A percentile compares a stretch with the other conserved stretches of the same genome.
These are phyloP conservation scores for Fusarium mundagurra DNA, from an alignment of 2,329 filamentous ascomycete genomes.

Conservation along the genomic window DNA sequence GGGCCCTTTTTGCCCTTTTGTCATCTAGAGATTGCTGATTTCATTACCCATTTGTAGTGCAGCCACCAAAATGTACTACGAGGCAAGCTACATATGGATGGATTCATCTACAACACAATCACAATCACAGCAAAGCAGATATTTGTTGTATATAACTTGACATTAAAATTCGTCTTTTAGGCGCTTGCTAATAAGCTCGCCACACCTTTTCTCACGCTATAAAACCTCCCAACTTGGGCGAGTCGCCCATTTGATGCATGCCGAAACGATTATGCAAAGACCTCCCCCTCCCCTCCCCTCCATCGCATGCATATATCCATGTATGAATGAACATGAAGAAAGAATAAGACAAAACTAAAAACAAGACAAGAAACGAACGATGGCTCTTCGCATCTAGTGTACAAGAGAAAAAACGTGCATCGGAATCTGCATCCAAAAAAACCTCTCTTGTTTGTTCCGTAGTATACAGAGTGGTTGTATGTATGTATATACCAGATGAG, in stretches of 20 bases:
- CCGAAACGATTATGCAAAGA: slow-evolving; percentile 36
- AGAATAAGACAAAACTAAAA: not conserved
- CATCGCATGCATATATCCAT: slow-evolving; percentile 20
- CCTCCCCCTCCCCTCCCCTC: not conserved
- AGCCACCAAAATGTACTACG: too few species aligned
- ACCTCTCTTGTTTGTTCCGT: slow-evolving; percentile 34
- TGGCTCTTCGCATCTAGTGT: slow-evolving; percentile 34
- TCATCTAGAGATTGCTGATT: not conserved
- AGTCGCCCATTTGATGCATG: slow-evolving; percentile 17
- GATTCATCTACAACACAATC: not conserved
- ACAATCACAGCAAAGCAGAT: not conserved
- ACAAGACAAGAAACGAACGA: not conserved
- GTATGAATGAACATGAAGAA: slow-evolving; percentile 4
- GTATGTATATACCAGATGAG: slow-evolving; percentile 37
- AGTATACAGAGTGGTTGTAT: slow-evolving; percentile 40
- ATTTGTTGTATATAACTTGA: slow-evolving; percentile 11
- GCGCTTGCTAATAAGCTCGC: slow-evolving; percentile 24
- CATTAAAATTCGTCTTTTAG: slow-evolving; percentile 30
- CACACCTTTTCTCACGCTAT: slow-evolving; percentile 14
- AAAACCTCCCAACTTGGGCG: slow-evolving; percentile 14
- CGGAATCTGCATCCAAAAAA: slow-evolving; percentile 40
- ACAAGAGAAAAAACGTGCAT: slow-evolving; percentile 29
- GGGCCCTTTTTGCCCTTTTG: not conserved
- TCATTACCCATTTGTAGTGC: too few species aligned
- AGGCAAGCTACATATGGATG: not conserved